A percentile compares a stretch with the other conserved stretches of the same genome.
phyloP scores from a whole-genome alignment of 148 eudicot species.

The Dysphania ambrosioides region DNA sequence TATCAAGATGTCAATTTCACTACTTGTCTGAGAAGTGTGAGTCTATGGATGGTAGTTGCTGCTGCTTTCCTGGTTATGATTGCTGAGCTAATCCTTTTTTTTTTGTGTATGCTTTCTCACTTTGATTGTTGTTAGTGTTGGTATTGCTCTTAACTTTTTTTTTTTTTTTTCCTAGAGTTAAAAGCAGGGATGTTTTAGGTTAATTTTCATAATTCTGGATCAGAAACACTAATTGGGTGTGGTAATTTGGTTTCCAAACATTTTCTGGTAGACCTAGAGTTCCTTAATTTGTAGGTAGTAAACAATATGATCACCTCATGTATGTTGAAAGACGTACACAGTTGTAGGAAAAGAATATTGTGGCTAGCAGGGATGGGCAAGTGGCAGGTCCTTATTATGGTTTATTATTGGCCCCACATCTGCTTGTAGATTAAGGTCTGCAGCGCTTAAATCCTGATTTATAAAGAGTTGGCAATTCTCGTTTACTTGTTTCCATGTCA shows the following conservation, averaged over 20 bases:
- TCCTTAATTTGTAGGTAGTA: not conserved
- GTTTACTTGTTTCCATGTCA: not conserved
- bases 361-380: not conserved
- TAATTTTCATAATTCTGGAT: not conserved
- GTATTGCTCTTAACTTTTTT: not conserved
- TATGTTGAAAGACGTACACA: not conserved
- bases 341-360: not conserved
- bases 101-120: not conserved
- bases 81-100: not conserved
- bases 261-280: not conserved
- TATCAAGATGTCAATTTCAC: not conserved
- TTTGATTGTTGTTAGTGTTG: not conserved
- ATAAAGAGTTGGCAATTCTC: no score
- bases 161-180: not conserved
- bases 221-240: not conserved
- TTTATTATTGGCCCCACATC: not conserved
- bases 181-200: not conserved
- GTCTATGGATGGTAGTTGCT: not conserved
- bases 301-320: not conserved
- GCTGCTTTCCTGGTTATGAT: not conserved
- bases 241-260: not conserved
- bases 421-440: not conserved
- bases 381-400: not conserved
- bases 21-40: conserved; percentile 1
- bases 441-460: not conserved